Conservation (phyloP, 2,329 filamentous ascomycete species). For the Microdochium nivale region DNA sequence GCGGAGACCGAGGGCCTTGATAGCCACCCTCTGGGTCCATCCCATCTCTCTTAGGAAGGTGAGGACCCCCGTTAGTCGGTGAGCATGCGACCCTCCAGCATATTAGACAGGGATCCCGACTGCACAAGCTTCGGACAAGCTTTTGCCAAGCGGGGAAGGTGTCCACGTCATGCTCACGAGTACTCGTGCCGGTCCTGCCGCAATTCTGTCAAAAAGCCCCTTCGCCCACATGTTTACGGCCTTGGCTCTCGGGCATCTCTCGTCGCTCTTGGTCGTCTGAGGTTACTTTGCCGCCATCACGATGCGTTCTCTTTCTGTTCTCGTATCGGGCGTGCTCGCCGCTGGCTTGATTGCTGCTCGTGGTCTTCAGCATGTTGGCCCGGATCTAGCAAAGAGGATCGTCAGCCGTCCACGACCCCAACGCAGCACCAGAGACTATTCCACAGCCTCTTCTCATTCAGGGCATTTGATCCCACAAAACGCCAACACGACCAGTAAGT, state of each 20-base stretch:
- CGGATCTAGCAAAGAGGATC: neutral
- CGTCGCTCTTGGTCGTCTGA: neutral
- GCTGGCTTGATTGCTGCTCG: neutral
- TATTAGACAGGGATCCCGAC: neutral
- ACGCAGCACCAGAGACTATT: neutral
- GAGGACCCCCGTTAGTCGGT: neutral
- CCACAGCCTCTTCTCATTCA: neutral
- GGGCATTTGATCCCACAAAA: neutral
- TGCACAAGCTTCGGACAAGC: neutral
- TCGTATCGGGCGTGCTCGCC: neutral
- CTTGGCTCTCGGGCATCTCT: neutral
- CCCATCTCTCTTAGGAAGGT: neutral
- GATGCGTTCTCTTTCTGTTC: neutral
- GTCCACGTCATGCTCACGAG: neutral
- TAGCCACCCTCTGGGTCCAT: neutral
- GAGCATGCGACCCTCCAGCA: neutral
- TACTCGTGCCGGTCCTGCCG: neutral
- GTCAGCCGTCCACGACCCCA: neutral
- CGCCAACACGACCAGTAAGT: neutral
- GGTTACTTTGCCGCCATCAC: neutral
- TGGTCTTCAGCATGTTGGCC: neutral
- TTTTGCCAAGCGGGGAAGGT: neutral
- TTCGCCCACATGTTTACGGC: neutral
- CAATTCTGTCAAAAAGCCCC: neutral
- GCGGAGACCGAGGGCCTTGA: neutral